phyloP scores from a whole-genome alignment of 1,284 basidiomycete species.

The Chondrostereum purpureum region DNA sequence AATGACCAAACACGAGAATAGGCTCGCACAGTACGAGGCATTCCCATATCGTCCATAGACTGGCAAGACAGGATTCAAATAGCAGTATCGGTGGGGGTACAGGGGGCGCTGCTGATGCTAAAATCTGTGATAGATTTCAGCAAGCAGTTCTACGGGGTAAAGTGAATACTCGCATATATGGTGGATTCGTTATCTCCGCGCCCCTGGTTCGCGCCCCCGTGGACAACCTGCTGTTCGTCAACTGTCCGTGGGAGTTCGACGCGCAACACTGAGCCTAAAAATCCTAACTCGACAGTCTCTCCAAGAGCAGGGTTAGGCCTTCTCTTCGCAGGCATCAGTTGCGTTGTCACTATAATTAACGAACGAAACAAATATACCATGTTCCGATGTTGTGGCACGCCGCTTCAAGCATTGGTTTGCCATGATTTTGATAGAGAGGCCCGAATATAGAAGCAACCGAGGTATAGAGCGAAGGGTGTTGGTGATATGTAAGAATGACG shows the following conservation, averaged over 20 bases:
- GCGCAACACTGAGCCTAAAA: conserved; percentile 70
- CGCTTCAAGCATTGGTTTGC: conserved; percentile 75
- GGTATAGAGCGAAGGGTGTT: conserved; percentile 81
- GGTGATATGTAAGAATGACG: conserved; percentile 78
- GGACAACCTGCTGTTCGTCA: conserved; percentile 66
- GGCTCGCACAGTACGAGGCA: conserved; percentile 86
- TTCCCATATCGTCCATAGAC: conserved; percentile 94
- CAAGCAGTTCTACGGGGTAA: neutral
- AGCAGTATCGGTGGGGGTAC: conserved; percentile 64
- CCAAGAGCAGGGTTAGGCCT: conserved; percentile 72
- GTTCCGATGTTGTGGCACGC: conserved; percentile 81
- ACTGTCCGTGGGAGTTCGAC: conserved; percentile 64
- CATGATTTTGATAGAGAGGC: conserved; percentile 70
- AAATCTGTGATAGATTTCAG: conserved; percentile 42
- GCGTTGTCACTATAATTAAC: conserved; percentile 6
- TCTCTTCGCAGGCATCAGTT: conserved; percentile 34
- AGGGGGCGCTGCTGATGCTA: conserved; percentile 72
- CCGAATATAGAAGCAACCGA: conserved; percentile 67
- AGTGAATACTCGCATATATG: conserved; percentile 32
- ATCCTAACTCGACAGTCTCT: conserved; percentile 64
- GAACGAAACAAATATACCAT: conserved; percentile 51
- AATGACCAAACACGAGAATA: conserved; percentile 78
- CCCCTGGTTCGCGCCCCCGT: conserved; percentile 41
- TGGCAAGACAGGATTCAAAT: conserved; percentile 69
- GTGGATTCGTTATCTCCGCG: conserved; percentile 40